These are phyloP conservation scores for Hymenotorrendiella dingleyae DNA, from an alignment of 2,329 filamentous ascomycete species.

Conservation along the genomic window DNA sequence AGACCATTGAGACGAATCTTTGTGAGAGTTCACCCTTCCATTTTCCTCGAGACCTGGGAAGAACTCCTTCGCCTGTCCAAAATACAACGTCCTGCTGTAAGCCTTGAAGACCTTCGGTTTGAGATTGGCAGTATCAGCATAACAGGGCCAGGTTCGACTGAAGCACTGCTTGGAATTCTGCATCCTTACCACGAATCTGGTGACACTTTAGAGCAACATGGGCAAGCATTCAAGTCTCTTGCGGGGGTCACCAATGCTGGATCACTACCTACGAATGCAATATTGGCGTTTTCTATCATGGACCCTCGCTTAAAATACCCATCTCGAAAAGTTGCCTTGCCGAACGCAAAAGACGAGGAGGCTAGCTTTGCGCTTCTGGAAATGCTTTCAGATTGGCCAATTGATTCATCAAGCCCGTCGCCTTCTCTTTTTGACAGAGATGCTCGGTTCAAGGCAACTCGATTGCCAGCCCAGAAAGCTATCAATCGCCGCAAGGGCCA, in stretches of 20 bases:
- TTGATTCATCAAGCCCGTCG: slow-evolving; percentile 45
- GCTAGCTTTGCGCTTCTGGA: slow-evolving; percentile 44
- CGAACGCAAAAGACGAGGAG: slow-evolving; percentile 34
- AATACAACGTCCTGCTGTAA: slow-evolving; percentile 53
- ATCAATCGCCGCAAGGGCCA: slow-evolving; percentile 71
- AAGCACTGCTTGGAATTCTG: slow-evolving; percentile 67
- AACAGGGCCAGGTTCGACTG: slow-evolving; percentile 69
- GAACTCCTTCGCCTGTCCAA: slow-evolving; percentile 53
- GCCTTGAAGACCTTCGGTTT: slow-evolving; percentile 61
- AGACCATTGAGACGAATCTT: slow-evolving; percentile 44
- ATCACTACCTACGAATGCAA: slow-evolving; percentile 60
- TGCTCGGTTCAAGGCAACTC: slow-evolving; percentile 57
- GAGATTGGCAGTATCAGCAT: slow-evolving; percentile 69
- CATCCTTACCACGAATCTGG: slow-evolving; percentile 40
- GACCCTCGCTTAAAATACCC: slow-evolving; percentile 81
- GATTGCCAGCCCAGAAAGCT: slow-evolving; percentile 68
- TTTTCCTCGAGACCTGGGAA: slow-evolving; percentile 62
- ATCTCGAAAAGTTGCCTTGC: slow-evolving; percentile 47
- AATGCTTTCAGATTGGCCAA: slow-evolving; percentile 60
- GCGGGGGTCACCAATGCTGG: slow-evolving; percentile 60
- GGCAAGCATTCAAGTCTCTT: slow-evolving; percentile 45
- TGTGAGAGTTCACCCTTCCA: slow-evolving; percentile 75
- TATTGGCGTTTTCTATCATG: slow-evolving; percentile 66
- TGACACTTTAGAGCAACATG: slow-evolving; percentile 36
- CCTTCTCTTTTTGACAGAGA: slow-evolving; percentile 63